These are phyloP conservation scores for Hypsizygus marmoreus DNA, from an alignment of 768 basidiomycete species.

Conservation along the genomic window DNA sequence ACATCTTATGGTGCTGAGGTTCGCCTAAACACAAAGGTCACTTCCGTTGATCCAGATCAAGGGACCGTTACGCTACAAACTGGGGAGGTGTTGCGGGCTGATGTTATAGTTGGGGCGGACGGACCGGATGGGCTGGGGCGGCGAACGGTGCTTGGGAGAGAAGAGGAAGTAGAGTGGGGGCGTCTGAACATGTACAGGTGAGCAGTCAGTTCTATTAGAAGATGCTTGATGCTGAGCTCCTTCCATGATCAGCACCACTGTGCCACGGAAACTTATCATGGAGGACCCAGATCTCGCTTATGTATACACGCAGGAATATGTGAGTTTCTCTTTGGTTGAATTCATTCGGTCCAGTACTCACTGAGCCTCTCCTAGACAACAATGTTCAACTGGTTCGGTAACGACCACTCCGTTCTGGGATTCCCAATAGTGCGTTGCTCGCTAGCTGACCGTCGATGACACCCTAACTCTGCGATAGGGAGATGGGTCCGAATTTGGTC, in stretches of 20 bases:
- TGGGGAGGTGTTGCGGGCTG: conserved; percentile 44
- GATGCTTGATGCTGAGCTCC: not conserved
- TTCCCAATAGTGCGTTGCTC: conserved; percentile 30
- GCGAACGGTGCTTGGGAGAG: conserved; percentile 30
- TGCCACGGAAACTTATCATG: conserved; percentile 39
- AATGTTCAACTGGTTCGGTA: conserved; percentile 37
- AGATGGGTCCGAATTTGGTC: conserved; percentile 30
- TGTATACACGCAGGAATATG: conserved; percentile 26
- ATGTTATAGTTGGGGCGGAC: conserved; percentile 62
- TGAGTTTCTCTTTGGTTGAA: conserved; percentile 10
- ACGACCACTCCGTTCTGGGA: conserved; percentile 29
- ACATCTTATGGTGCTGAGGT: conserved; percentile 44
- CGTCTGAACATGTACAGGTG: conserved; percentile 47
- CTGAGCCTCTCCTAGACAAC: conserved; percentile 17
- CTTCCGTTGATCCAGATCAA: conserved; percentile 24
- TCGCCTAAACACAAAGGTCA: conserved; percentile 33
- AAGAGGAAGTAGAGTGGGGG: conserved; percentile 24
- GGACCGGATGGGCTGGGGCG: conserved; percentile 44
- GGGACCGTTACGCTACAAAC: conserved; percentile 35
- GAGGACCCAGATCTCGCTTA: conserved; percentile 40
- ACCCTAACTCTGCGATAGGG: conserved; percentile 31
- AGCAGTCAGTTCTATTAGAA: conserved; percentile 7
- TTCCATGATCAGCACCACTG: conserved; percentile 31
- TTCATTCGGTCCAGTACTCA: not conserved
- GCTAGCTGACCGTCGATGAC: not conserved